phyloP scores from a whole-genome alignment of 257 asterid genomes.

The Solanum sejunctum region DNA sequence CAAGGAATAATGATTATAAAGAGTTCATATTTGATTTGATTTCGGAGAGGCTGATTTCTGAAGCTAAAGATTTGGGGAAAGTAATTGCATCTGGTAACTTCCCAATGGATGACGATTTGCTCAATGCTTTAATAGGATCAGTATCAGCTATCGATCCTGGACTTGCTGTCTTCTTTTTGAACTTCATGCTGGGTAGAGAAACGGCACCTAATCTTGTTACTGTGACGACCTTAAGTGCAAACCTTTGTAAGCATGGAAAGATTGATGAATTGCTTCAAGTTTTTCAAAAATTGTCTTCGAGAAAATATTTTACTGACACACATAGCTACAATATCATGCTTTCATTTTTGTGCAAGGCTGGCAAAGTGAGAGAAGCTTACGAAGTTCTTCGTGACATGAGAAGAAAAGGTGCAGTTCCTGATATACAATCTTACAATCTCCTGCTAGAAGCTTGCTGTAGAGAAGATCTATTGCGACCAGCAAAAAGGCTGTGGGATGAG shows the following conservation, averaged over 20 bases:
- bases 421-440: slow-evolving; percentile 51
- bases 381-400: slow-evolving; percentile 67
- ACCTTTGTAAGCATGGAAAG: slow-evolving; percentile 53
- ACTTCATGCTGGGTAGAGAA: slow-evolving; percentile 55
- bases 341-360: slow-evolving; percentile 53
- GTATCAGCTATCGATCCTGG: slow-evolving; percentile 54
- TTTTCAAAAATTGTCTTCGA: slow-evolving; percentile 34
- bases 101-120: slow-evolving; percentile 63
- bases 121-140: slow-evolving; percentile 60
- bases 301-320: slow-evolving; percentile 35
- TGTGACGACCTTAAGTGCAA: slow-evolving; percentile 45
- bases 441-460: slow-evolving; percentile 79
- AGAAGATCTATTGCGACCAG: slow-evolving; percentile 75
- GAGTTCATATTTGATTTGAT: slow-evolving; percentile 50
- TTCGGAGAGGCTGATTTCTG: slow-evolving; percentile 39
- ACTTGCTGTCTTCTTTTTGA: slow-evolving; percentile 43
- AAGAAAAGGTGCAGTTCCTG: slow-evolving; percentile 55
- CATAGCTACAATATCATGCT: slow-evolving; percentile 61
- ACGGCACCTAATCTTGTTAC: slow-evolving; percentile 47
- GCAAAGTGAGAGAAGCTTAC: slow-evolving; percentile 62
- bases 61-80: slow-evolving; percentile 66
- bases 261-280: slow-evolving; percentile 46
- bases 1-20: slow-evolving; percentile 46
- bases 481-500: slow-evolving; percentile 88
- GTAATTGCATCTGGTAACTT: slow-evolving; percentile 70